Evolutionary conservation across 192 early-diverging fungal species (phyloP).

Genomic region (Cladochytrium replicatum): DNA sequence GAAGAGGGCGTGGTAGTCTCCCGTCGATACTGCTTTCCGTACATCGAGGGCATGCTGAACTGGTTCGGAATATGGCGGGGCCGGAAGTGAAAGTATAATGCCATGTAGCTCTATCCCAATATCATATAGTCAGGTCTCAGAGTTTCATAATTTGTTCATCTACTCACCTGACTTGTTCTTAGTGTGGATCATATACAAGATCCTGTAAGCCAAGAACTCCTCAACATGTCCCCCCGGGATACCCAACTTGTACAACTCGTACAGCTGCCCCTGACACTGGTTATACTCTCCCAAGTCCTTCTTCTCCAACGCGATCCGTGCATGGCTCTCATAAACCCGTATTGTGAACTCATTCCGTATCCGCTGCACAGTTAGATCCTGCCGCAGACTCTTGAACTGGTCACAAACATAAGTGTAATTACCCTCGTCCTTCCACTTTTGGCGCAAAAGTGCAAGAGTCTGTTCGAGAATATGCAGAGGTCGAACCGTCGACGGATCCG

Average conservation of each 20-base stretch:
- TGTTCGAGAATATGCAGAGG: conserved; percentile 67
- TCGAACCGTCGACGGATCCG: conserved; percentile 88
- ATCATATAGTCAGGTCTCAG: not conserved
- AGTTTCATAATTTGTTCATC: not conserved
- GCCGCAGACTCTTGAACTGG: conserved; percentile 92
- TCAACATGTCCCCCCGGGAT: conserved; percentile 62
- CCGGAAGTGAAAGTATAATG: conserved; percentile 63
- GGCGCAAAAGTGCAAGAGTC: conserved; percentile 65
- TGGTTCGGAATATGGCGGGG: conserved; percentile 48
- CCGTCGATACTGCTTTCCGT: conserved; percentile 63
- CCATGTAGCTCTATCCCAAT: conserved; percentile 60
- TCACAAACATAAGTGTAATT: conserved; percentile 96
- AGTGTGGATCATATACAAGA: conserved; percentile 84
- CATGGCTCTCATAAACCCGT: conserved; percentile 89
- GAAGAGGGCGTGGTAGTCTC: conserved; percentile 85
- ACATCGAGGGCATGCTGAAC: conserved; percentile 80
- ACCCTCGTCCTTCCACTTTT: conserved; percentile 69
- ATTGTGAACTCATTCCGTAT: conserved; percentile 92
- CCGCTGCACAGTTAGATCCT: conserved; percentile 93
- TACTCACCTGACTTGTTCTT: conserved; percentile 66
- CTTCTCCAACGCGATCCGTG: conserved; percentile 91
- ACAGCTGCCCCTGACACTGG: conserved; percentile 92
- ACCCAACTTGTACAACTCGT: conserved; percentile 64
- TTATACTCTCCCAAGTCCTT: conserved; percentile 96
- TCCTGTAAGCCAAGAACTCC: conserved; percentile 91